Conservation (phyloP, 345 rosid genomes). For the Cardamine resedifolia region DNA sequence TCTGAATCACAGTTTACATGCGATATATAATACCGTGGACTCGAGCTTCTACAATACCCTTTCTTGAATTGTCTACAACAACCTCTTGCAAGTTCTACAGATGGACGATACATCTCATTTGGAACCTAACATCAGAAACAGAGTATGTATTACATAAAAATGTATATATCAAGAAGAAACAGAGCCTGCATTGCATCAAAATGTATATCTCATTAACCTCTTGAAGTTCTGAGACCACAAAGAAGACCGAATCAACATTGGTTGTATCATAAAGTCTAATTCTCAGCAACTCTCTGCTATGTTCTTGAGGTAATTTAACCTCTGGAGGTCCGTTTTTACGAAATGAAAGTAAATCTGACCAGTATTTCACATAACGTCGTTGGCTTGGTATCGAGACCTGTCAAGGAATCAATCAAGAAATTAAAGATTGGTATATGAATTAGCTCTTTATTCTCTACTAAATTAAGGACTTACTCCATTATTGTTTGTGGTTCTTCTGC, state of each 20-base stretch:
- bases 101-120: conserved; percentile 64
- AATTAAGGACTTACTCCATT: conserved; percentile 66
- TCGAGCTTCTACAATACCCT: conserved; percentile 52
- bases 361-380: conserved; percentile 80
- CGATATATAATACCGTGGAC: conserved; percentile 70
- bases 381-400: conserved; percentile 99
- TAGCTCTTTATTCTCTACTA: not conserved
- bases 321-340: conserved; percentile 49
- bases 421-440: not conserved
- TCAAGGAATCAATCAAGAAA: not conserved
- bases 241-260: conserved; percentile 65
- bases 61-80: conserved; percentile 65
- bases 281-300: conserved; percentile 67
- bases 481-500: conserved; percentile 86
- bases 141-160: not conserved
- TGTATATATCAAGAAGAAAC: not conserved
- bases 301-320: conserved; percentile 57
- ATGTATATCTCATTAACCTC: conserved; percentile 48
- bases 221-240: conserved; percentile 82
- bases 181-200: not conserved
- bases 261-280: conserved; percentile 79
- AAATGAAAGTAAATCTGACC: conserved; percentile 57
- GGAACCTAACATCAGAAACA: conserved; percentile 46
- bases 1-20: conserved; percentile 45
- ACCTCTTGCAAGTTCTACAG: conserved; percentile 63